Base-by-base conservation (phyloP, 2,329 filamentous ascomycete genomes). In the Bipolaris gigantea region DNA sequence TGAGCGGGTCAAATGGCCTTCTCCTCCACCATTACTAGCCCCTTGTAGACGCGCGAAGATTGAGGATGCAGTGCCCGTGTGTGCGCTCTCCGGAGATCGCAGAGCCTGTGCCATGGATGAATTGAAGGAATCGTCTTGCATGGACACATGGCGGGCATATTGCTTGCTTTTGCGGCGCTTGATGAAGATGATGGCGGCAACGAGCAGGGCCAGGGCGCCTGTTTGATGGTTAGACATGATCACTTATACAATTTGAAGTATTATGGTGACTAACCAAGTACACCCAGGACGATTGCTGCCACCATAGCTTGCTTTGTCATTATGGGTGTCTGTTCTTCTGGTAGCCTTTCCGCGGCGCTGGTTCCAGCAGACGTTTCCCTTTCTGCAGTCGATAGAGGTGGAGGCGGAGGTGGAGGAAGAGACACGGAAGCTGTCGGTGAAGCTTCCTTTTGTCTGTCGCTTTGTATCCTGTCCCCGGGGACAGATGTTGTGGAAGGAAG, bases 281-380 rank as follows among this genome's bases (percentile, higher is more conserved):
- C 59, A 16, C 66, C 61, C 4, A 70, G 42, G 4, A 71, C 67
- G 13, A 71, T 69, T n/a, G 70, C 60, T 23, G 70, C 69, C 16
- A 64, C 64, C 55, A 68, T 65, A 9, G 65, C 70, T 21, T 64
- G 65, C 39, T 64, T 68, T 25, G 63, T 65, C 54, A 73, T 67
- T 21, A 56, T 52, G 3, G 59, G 48, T 50, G 58, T 54, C 19
- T 58, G 39, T 19, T 52, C 36, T 43, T 51, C 25, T 23, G 30
- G 48, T 9, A 33, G 8, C 33, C 25, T 52, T 44, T 48, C 42
- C 5, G 53, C 25, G 21, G 19, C 27, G 19, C 21, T 32, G 5
- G 35, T 42, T 10, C 36, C 23, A 11, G 36, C 48, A 3, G 30
- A 10, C 5, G 45, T 7, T 27, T 36, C 41, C 11, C 41, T 27